These are phyloP conservation scores for Rhytidiadelphus loreus DNA, from an alignment of 225 moss, liverwort and hornwort species.

Conservation along the genomic window DNA sequence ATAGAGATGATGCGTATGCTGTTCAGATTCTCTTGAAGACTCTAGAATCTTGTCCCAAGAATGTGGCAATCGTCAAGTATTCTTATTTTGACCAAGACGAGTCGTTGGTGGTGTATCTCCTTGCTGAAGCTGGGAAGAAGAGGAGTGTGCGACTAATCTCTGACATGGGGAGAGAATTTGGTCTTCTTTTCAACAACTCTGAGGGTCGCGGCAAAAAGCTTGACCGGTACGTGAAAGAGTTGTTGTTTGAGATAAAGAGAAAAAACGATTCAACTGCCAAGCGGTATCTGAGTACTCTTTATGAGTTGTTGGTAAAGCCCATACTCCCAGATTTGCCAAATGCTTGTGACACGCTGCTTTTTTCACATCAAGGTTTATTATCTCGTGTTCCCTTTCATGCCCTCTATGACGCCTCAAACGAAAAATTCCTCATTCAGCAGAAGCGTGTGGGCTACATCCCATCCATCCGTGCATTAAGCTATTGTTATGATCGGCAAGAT, in stretches of 20 bases:
- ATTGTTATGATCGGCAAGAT: background rate
- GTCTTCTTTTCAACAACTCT: background rate
- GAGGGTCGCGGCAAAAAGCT: background rate
- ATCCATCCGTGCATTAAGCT: background rate
- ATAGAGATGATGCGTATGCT: background rate
- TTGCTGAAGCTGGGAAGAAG: background rate
- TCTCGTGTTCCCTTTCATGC: background rate
- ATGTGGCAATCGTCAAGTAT: background rate
- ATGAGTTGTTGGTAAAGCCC: background rate
- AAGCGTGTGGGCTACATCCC: slow-evolving; percentile 5
- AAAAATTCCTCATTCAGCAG: slow-evolving; percentile 3
- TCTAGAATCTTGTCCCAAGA: background rate
- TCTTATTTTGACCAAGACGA: background rate
- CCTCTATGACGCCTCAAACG: background rate
- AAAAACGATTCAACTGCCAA: background rate
- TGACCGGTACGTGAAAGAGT: background rate
- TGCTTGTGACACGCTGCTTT: background rate
- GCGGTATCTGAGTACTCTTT: background rate
- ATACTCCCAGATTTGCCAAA: background rate
- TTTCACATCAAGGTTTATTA: background rate
- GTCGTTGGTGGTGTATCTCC: background rate
- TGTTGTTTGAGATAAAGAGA: background rate
- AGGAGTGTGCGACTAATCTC: background rate
- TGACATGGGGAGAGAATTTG: background rate
- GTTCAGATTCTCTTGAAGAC: background rate